phyloP scores from a whole-genome alignment of 257 asterid species.

The Schizonepeta tenuifolia region DNA sequence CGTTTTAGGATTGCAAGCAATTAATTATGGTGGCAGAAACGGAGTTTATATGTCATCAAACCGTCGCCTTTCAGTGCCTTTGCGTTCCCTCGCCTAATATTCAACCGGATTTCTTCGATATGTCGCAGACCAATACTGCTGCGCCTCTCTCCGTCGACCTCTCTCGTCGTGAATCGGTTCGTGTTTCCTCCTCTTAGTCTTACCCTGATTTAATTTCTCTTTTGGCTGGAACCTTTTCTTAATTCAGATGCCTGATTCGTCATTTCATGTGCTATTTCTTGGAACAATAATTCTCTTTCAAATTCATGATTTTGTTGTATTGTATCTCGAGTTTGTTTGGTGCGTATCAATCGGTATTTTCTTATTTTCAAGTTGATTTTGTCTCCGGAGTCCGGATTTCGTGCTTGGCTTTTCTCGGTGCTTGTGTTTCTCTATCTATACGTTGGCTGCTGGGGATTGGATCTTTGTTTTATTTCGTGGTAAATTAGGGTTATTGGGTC shows the following conservation, averaged over 20 bases:
- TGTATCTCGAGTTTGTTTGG: not conserved
- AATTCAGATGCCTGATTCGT: not conserved
- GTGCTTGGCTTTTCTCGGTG: not conserved
- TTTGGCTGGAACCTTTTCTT: not conserved
- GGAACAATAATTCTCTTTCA: not conserved
- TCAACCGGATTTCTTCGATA: conserved; percentile 35
- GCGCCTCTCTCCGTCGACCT: conserved; percentile 41
- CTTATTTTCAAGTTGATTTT: not conserved
- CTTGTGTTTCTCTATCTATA: not conserved
- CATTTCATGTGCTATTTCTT: conserved; percentile 4
- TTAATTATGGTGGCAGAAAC: conserved; percentile 52
- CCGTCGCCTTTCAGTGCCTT: conserved; percentile 45
- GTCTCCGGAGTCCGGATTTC: not conserved
- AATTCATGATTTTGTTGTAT: conserved; percentile 22
- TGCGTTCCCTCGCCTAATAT: conserved; percentile 36
- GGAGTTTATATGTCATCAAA: conserved; percentile 42
- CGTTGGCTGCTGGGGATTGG: conserved; percentile 7
- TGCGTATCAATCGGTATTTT: not conserved
- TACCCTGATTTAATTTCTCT: not conserved
- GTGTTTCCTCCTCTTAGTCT: not conserved
- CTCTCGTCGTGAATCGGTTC: conserved; percentile 54
- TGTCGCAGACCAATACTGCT: conserved; percentile 21
- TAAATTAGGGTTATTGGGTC: conserved; percentile 30
- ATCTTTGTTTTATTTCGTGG: not conserved
- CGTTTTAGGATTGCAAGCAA: not conserved